A percentile compares a stretch with the other conserved stretches of the same genome.
These are phyloP conservation scores for Catenaria anguillulae DNA, from an alignment of 371 early-diverging fungal genomes.

Conservation along the genomic window DNA sequence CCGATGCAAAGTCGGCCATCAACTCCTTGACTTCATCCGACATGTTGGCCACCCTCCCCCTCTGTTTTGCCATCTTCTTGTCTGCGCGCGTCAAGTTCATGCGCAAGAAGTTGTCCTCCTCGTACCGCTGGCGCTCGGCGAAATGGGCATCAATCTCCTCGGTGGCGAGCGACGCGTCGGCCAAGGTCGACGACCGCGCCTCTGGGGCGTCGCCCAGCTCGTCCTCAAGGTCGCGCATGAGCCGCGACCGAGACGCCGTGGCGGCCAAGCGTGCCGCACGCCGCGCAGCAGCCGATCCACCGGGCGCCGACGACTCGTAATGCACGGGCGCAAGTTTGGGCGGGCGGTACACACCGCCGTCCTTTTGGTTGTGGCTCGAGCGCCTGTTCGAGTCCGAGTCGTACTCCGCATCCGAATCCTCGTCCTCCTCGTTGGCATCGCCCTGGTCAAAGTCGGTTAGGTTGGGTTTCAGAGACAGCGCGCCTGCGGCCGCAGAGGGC, in stretches of 20 bases:
- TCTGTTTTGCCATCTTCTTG: constrained; percentile 12
- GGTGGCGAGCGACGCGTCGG: constrained; percentile 22
- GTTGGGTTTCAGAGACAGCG: constrained; percentile 76
- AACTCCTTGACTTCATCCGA: neutral
- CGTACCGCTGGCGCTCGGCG: constrained; percentile 55
- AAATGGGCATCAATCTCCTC: constrained; percentile 35
- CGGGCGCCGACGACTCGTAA: too few relatives aligned
- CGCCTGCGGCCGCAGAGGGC: constrained; percentile 24
- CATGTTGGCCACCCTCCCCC: constrained; percentile 3
- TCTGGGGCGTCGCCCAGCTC: constrained; percentile 83
- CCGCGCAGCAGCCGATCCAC: too few relatives aligned
- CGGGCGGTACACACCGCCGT: too few relatives aligned
- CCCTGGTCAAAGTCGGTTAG: constrained; percentile 46
- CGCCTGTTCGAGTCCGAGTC: constrained; percentile 11
- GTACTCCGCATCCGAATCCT: constrained; percentile 9
- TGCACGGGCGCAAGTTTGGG: too few relatives aligned
- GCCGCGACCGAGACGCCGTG: constrained; percentile 64
- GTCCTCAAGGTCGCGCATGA: constrained; percentile 68
- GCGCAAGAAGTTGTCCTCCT: constrained; percentile 83
- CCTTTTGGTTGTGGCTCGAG: too few relatives aligned
- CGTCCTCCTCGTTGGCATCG: constrained; percentile 28
- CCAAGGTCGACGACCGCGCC: constrained; percentile 40
- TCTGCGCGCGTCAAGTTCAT: constrained; percentile 60
- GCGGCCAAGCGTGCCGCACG: constrained; percentile 18
- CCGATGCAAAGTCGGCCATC: neutral